Evolutionary conservation across 148 eudicot species (phyloP).

Genomic region (Heliosperma pusillum): DNA sequence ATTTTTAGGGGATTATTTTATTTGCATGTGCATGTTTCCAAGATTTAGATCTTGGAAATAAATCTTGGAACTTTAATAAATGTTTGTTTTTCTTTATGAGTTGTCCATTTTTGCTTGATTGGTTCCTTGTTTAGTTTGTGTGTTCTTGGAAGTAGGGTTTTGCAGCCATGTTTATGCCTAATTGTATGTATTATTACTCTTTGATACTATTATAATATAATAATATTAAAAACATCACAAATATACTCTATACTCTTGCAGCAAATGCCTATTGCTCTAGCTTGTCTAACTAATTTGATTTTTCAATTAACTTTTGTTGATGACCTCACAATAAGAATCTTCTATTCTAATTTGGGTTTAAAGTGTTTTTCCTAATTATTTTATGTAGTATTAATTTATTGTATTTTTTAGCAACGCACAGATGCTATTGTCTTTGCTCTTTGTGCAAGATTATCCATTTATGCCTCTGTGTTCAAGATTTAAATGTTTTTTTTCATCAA

Average conservation of each 20-base stretch:
- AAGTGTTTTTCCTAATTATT: background rate
- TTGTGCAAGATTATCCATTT: too few species aligned
- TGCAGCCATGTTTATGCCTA: slow-evolving; percentile 18
- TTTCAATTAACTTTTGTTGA: too few species aligned
- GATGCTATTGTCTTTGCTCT: background rate
- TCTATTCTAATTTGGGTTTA: background rate
- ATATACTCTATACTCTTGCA: too few species aligned
- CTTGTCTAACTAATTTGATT: too few species aligned
- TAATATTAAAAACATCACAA: too few species aligned
- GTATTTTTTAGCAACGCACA: background rate
- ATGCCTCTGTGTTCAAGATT: too few species aligned
- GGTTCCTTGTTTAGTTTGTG: slow-evolving; percentile 17
- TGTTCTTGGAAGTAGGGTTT: slow-evolving; percentile 35
- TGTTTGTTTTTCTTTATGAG: slow-evolving; percentile 9
- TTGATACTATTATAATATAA: too few species aligned
- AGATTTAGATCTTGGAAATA: slow-evolving; percentile 19
- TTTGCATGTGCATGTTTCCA: slow-evolving; percentile 49
- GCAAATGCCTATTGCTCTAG: too few species aligned
- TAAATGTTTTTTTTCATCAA: too few species aligned
- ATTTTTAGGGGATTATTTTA: background rate
- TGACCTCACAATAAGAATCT: background rate
- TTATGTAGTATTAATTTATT: background rate
- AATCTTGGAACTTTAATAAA: slow-evolving; percentile 26
- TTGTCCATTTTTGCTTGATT: slow-evolving; percentile 4
- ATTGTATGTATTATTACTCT: background rate